Percentiles rank a stretch among this genome's conserved stretches.
These are phyloP conservation scores for Fusarium sp. DNA, from an alignment of 2,329 filamentous ascomycete genomes.

Conservation along the genomic window DNA sequence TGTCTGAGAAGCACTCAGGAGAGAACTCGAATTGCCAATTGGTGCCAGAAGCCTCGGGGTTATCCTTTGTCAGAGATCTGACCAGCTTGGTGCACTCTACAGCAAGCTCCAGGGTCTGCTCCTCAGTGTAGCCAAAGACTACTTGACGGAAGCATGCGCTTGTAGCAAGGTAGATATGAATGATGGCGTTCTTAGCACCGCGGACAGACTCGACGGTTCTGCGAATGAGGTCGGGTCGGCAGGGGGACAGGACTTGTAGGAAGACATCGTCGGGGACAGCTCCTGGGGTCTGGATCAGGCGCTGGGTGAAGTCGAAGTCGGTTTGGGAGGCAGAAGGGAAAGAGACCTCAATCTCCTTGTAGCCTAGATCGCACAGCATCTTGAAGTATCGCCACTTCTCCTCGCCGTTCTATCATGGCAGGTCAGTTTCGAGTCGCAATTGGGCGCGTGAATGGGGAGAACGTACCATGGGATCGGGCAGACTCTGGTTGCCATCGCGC, in stretches of 20 bases:
- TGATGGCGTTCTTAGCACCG: conserved; percentile 90
- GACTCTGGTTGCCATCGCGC: conserved; percentile 92
- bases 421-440: not conserved
- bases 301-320: conserved; percentile 94
- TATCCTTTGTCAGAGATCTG: conserved; percentile 86
- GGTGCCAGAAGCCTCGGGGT: conserved; percentile 65
- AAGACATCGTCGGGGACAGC: conserved; percentile 74
- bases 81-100: conserved; percentile 88
- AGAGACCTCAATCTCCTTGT: conserved; percentile 97
- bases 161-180: conserved; percentile 96
- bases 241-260: conserved; percentile 92
- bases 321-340: conserved; percentile 95
- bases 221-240: conserved; percentile 89
- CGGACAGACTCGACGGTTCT: conserved; percentile 84
- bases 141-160: conserved; percentile 94
- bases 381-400: conserved; percentile 97
- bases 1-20: conserved; percentile 91
- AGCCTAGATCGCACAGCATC: conserved; percentile 90
- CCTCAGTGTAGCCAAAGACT: conserved; percentile 87
- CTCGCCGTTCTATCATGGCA: conserved; percentile 75
- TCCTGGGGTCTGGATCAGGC: conserved; percentile 70
- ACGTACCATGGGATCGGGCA: conserved; percentile 89
- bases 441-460: not conserved
- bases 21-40: conserved; percentile 85
- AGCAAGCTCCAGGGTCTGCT: conserved; percentile 82